Conservation (phyloP, 352 stramenopile species). For the Phytophthora pseudosyringae region DNA sequence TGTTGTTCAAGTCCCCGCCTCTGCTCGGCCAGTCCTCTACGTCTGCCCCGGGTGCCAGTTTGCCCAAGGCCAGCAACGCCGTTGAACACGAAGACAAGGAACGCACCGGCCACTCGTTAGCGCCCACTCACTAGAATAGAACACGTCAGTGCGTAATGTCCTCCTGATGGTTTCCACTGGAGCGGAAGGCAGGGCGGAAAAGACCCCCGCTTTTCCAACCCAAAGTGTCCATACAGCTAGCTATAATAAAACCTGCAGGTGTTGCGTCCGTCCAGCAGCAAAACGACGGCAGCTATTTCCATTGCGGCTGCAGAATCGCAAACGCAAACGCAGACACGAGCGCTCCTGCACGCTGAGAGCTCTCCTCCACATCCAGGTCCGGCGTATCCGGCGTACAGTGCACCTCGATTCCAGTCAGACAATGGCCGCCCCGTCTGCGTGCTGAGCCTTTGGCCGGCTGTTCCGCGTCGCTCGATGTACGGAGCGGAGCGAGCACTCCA, state of each 20-base stretch:
- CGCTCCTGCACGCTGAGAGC: too few relatives aligned
- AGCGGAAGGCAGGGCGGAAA: too few relatives aligned
- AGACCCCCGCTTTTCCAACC: too few relatives aligned
- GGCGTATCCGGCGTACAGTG: background rate
- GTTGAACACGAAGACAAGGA: background rate
- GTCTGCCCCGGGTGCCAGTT: too few relatives aligned
- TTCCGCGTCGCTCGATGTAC: slow-evolving; percentile 11
- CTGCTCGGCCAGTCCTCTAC: background rate
- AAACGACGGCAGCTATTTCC: background rate
- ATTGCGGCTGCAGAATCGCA: too few relatives aligned
- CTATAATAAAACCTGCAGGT: background rate
- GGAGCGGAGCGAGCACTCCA: background rate
- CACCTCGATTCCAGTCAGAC: slow-evolving; percentile 13
- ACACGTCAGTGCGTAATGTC: too few relatives aligned
- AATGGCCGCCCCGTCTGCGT: slow-evolving; percentile 8
- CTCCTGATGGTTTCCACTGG: too few relatives aligned
- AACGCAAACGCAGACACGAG: too few relatives aligned
- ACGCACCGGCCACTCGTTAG: too few relatives aligned
- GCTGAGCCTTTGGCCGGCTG: slow-evolving; percentile 12
- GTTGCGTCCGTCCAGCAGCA: background rate
- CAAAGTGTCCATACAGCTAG: background rate
- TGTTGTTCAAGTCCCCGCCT: slow-evolving; percentile 7
- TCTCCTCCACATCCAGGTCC: background rate
- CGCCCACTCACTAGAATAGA: too few relatives aligned
- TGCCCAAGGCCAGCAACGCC: background rate